A percentile compares a stretch with the other conserved stretches of the same genome.
These are phyloP conservation scores for Tilletia setariae DNA, from an alignment of 1,284 basidiomycete species.

Conservation along the genomic window DNA sequence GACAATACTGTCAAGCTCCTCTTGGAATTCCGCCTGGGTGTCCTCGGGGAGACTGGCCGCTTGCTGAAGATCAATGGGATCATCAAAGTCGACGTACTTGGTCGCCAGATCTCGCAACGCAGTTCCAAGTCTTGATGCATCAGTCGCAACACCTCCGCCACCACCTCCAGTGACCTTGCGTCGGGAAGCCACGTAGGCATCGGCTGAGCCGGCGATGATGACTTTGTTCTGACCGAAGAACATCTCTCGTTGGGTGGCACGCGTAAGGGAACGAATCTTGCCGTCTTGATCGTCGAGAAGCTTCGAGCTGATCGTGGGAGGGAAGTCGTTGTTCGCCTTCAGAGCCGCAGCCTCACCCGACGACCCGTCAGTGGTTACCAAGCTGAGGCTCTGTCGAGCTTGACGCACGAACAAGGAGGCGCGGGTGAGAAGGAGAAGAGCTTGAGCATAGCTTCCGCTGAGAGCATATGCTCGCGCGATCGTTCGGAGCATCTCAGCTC, in stretches of 20 bases:
- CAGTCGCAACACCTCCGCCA: not conserved
- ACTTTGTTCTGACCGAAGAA: slow-evolving; percentile 24
- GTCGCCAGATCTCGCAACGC: slow-evolving; percentile 40
- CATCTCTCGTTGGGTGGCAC: slow-evolving; percentile 28
- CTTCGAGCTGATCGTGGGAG: slow-evolving; percentile 23
- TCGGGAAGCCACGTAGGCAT: slow-evolving; percentile 12
- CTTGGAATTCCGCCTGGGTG: slow-evolving; percentile 28
- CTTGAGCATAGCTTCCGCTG: slow-evolving; percentile 31
- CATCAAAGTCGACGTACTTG: slow-evolving; percentile 50
- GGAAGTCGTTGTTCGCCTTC: slow-evolving; percentile 26
- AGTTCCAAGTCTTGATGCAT: slow-evolving; percentile 26
- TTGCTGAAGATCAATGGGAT: slow-evolving; percentile 10
- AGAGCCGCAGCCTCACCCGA: slow-evolving; percentile 35
- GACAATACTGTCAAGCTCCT: slow-evolving; percentile 16
- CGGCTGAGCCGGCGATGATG: slow-evolving; percentile 9
- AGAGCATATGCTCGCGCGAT: slow-evolving; percentile 44
- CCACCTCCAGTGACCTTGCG: not conserved
- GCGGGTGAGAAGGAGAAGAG: slow-evolving; percentile 45
- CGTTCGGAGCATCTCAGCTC: slow-evolving; percentile 41
- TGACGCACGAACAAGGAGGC: slow-evolving; percentile 48
- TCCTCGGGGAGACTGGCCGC: slow-evolving; percentile 1
- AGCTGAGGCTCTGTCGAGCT: slow-evolving; percentile 41
- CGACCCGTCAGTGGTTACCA: slow-evolving; percentile 41
- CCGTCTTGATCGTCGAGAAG: slow-evolving; percentile 34
- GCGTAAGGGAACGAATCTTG: slow-evolving; percentile 27